phyloP scores from a whole-genome alignment of 805 yeast genomes.

The Myxozyma udenii region DNA sequence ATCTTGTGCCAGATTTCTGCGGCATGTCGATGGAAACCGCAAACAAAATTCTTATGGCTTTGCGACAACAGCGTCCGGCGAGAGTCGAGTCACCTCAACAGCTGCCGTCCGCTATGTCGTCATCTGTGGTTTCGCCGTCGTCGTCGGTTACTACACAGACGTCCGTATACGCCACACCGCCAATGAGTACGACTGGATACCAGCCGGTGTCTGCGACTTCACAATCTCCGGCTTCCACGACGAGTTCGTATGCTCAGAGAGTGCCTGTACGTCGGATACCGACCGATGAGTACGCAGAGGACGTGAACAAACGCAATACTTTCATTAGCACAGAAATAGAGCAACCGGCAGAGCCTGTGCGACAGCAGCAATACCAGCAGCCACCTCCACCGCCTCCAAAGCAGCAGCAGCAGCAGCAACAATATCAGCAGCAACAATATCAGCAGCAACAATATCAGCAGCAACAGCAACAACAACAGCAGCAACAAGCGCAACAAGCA shows the following conservation, averaged over 20 bases:
- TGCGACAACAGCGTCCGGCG: constrained; percentile 10
- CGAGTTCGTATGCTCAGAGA: neutral
- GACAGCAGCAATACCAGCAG: constrained; percentile 2
- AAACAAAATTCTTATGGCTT: constrained; percentile 78
- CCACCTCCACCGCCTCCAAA: neutral
- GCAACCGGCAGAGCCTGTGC: too few species aligned
- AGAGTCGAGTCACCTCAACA: constrained; percentile 12
- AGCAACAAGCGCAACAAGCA: constrained; percentile 11
- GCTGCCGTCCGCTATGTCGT: neutral
- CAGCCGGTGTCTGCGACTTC: constrained; percentile 2
- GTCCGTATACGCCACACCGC: neutral
- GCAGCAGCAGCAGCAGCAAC: neutral
- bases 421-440: constrained; percentile 3
- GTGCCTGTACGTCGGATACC: too few species aligned
- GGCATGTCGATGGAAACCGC: constrained; percentile 99
- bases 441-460: constrained; percentile 27
- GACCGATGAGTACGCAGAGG: too few species aligned
- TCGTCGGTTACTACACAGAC: neutral
- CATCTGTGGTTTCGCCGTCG: neutral
- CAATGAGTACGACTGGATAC: neutral
- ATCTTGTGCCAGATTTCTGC: constrained; percentile 95
- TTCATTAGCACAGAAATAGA: too few species aligned
- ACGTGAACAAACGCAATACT: too few species aligned
- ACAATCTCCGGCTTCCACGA: neutral
- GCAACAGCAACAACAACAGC: constrained; percentile 13